Base-by-base conservation (phyloP, 1,284 basidiomycete genomes). In the Somion occarium region DNA sequence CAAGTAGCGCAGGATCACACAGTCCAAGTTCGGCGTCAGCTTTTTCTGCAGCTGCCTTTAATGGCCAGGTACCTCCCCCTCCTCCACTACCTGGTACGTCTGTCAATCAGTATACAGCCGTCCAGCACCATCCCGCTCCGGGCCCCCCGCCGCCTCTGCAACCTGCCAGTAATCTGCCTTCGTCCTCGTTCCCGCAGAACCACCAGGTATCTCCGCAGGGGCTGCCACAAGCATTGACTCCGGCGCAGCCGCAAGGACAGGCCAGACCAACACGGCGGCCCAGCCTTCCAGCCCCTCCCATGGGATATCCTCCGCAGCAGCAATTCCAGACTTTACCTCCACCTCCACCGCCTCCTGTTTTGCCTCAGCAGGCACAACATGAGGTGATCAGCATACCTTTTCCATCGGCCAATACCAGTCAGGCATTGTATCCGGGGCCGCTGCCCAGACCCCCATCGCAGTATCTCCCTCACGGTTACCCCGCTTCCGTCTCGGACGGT, bases 281-380 rank as follows among this genome's bases (percentile, higher is more conserved):
- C 1, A 63, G 64, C 48, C 61, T 78, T 23, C 75, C 75, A 20
- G 69, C 71, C 27, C 73, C 71, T 19, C 67, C 66, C 12, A 15
- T 58, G 51, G 57, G 63, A 34, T 51, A 56, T 42, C 61, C 58
- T 34, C 58, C 59, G 48, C 72, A 69, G 46, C 61, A 67, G 44
- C 55, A 56, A 4, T 73, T 68, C 54, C 75, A 74, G 49, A 53
- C 64, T 18, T 63, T 72, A 25, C 72, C 72, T 5, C 65, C 68
- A 1, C 69, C 69, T 1, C 57, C 64, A 11, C 61, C 63, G 0
- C 61, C 64, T 4, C 61, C 67, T 15, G 60, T 56, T 46, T 44
- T 64, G 41, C 63, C 62, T 2, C 56, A 63, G 23, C 63, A 61
- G 34, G 9, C 60, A 60, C 34, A 57, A 62, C 45, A 59, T 61